phyloP scores from a whole-genome alignment of 2,329 filamentous ascomycete genomes.

The Clonostachys byssicola region DNA sequence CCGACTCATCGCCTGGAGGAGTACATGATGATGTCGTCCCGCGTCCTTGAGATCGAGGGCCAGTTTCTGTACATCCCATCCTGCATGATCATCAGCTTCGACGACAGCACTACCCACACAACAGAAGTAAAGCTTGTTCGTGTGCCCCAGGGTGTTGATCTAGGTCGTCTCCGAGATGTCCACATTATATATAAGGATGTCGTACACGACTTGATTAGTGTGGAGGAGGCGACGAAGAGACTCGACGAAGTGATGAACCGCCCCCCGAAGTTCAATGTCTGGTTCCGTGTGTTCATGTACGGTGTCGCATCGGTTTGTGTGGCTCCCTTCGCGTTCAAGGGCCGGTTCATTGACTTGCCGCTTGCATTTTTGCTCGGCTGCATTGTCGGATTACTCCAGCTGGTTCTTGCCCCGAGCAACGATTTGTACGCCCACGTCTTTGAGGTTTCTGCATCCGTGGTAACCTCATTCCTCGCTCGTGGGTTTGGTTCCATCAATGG shows the following conservation, averaged over 20 bases:
- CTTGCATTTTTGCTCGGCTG: conserved; percentile 73
- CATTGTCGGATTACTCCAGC: conserved; percentile 69
- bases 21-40: conserved; percentile 85
- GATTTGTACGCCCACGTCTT: conserved; percentile 59
- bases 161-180: conserved; percentile 69
- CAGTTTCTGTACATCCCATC: conserved; percentile 89
- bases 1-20: conserved; percentile 89
- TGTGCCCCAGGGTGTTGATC: conserved; percentile 63
- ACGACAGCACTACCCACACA: conserved; percentile 67
- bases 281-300: conserved; percentile 61
- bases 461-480: conserved; percentile 67
- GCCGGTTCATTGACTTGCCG: conserved; percentile 73
- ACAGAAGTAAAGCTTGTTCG: conserved; percentile 76
- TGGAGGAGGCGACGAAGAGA: conserved; percentile 63
- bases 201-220: conserved; percentile 70
- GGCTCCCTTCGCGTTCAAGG: conserved; percentile 76
- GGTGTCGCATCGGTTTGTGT: conserved; percentile 73
- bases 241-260: conserved; percentile 50
- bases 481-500: conserved; percentile 61
- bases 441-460: conserved; percentile 51
- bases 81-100: conserved; percentile 93
- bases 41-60: conserved; percentile 83
- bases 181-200: conserved; percentile 80
- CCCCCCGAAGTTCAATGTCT: conserved; percentile 41
- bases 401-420: conserved; percentile 70